These are phyloP conservation scores for Hypoxylon fragiforme DNA, from an alignment of 495 filamentous ascomycete species.

Conservation along the genomic window DNA sequence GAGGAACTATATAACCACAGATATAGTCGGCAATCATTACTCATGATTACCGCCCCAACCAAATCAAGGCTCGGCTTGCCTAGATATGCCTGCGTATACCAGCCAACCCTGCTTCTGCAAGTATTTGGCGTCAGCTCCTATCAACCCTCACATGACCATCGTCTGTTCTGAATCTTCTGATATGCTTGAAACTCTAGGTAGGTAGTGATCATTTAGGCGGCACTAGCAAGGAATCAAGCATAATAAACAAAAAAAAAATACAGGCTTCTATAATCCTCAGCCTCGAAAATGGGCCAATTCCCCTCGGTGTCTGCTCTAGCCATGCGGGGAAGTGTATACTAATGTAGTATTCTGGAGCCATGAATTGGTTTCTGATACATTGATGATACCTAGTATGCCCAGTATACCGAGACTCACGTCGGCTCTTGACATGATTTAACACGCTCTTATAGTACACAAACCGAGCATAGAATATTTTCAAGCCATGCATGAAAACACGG, in stretches of 20 bases:
- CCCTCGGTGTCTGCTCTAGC: slow-evolving; percentile 4
- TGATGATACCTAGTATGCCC: too few relatives aligned
- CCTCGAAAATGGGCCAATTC: slow-evolving; percentile 14
- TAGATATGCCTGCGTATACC: slow-evolving; percentile 1
- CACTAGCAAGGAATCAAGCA: slow-evolving; percentile 12
- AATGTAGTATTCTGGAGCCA: not conserved
- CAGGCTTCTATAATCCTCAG: slow-evolving; percentile 20
- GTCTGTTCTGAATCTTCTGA: too few relatives aligned
- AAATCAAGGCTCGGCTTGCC: slow-evolving; percentile 3
- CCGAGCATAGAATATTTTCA: not conserved
- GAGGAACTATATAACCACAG: too few relatives aligned
- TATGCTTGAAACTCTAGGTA: too few relatives aligned
- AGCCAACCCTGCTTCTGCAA: slow-evolving; percentile 17
- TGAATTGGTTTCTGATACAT: not conserved
- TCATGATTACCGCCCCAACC: slow-evolving; percentile 11
- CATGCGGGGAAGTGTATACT: slow-evolving; percentile 7
- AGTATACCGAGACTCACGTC: slow-evolving; percentile 2
- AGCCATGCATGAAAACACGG: not conserved
- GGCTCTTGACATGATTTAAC: not conserved
- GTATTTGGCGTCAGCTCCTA: slow-evolving; percentile 14
- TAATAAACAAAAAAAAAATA: not conserved
- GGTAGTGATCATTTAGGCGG: slow-evolving; percentile 1
- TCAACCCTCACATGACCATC: slow-evolving; percentile 9
- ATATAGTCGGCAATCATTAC: slow-evolving; percentile 2
- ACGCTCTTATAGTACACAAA: not conserved